Evolutionary conservation across 208 protist species (phyloP).

Genomic region (Phytomonas sp.): DNA sequence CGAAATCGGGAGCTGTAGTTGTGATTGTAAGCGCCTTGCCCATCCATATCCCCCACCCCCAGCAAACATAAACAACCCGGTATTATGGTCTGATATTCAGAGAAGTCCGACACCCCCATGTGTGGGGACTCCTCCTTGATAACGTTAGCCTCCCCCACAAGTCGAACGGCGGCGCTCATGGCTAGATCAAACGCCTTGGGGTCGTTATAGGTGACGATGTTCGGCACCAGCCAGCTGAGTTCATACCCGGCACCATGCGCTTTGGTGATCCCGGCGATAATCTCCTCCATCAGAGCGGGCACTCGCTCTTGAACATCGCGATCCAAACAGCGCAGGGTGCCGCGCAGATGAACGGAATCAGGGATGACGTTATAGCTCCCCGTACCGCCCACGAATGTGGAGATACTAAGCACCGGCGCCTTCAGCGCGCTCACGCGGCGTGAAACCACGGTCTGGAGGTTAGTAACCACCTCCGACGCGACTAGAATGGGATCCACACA

Average conservation of each 20-base stretch:
- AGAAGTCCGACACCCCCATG: slow-evolving; percentile 64
- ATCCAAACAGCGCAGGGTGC: slow-evolving; percentile 63
- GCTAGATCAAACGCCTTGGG: slow-evolving; percentile 54
- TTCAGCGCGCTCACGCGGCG: slow-evolving; percentile 48
- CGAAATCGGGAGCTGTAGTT: slow-evolving; percentile 68
- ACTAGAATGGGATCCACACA: slow-evolving; percentile 61
- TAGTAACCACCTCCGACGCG: slow-evolving; percentile 38
- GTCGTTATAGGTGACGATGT: slow-evolving; percentile 80
- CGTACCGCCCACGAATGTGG: slow-evolving; percentile 44
- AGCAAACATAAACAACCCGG: slow-evolving; percentile 72
- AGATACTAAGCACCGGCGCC: slow-evolving; percentile 56
- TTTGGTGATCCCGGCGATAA: slow-evolving; percentile 51
- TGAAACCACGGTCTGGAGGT: slow-evolving; percentile 58
- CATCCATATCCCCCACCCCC: slow-evolving; percentile 27
- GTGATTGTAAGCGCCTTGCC: slow-evolving; percentile 33
- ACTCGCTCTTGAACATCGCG: slow-evolving; percentile 47
- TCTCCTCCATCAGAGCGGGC: slow-evolving; percentile 56
- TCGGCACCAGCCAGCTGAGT: slow-evolving; percentile 66
- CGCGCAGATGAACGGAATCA: slow-evolving; percentile 48
- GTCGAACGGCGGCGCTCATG: slow-evolving; percentile 26
- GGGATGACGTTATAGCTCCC: slow-evolving; percentile 76
- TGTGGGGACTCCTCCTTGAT: slow-evolving; percentile 35
- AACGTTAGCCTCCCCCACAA: slow-evolving; percentile 41
- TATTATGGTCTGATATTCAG: slow-evolving; percentile 59
- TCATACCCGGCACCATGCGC: slow-evolving; percentile 51